These are phyloP conservation scores for Mycosphaerella sp. DNA, from an alignment of 2,329 filamentous ascomycete genomes.

Conservation along the genomic window DNA sequence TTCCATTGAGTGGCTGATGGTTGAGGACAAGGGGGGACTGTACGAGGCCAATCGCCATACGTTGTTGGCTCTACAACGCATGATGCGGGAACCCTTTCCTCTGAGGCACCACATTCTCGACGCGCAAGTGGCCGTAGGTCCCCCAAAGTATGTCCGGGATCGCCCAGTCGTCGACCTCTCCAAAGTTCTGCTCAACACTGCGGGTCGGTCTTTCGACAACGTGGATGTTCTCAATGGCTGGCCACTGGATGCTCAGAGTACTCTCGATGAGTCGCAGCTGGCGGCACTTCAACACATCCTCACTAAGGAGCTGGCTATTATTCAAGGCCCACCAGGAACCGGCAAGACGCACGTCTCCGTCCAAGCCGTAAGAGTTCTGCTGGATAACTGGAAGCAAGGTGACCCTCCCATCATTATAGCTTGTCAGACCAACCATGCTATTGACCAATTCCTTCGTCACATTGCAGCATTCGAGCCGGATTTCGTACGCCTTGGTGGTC, in stretches of 20 bases:
- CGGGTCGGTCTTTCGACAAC: conserved; percentile 38
- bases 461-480: conserved; percentile 56
- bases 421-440: conserved; percentile 84
- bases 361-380: conserved; percentile 59
- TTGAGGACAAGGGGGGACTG: conserved; percentile 67
- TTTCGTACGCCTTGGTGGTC: conserved; percentile 63
- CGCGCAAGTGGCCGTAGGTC: conserved; percentile 40
- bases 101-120: conserved; percentile 57
- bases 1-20: conserved; percentile 64
- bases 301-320: conserved; percentile 63
- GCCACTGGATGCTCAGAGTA: conserved; percentile 43
- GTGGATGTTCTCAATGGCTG: conserved; percentile 52
- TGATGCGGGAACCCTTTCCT: conserved; percentile 52
- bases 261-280: conserved; percentile 66
- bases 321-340: conserved; percentile 74
- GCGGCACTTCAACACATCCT: conserved; percentile 63
- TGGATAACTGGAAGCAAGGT: conserved; percentile 50
- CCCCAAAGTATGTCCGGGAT: conserved; percentile 49
- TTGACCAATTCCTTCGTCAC: conserved; percentile 71
- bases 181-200: conserved; percentile 25
- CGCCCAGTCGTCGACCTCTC: conserved; percentile 48
- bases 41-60: conserved; percentile 72
- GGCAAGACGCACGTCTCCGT: conserved; percentile 81
- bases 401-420: conserved; percentile 70
- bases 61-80: conserved; percentile 64